Evolutionary conservation across 2,329 filamentous ascomycete species (phyloP), one percentile per base, ranked within the genome.

Genomic region (Arthrobotrys entomopaga): DNA sequence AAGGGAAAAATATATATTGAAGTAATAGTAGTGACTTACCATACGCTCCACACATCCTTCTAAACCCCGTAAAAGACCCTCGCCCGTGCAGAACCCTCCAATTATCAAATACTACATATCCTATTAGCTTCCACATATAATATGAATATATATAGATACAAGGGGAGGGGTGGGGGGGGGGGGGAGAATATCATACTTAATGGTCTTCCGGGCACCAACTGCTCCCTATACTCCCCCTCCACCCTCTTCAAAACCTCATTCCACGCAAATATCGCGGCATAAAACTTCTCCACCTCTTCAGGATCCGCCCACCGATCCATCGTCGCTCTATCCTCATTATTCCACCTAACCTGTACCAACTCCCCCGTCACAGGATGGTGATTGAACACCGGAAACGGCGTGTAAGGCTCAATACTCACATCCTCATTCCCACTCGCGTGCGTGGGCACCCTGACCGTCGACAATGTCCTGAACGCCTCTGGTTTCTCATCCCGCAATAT

Each of bases 1-100:
- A 10, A n/a, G 3, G 15, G 7, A 46, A 13, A 59, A 6, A 53
- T 4, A 46, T 46, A 4, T 6, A 46, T 5, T 10, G 2, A 46
- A n/a, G 13, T 15, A 13, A 22, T 13, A 19, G 13, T 15, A 13
- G n/a, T 13, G 16, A 87, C 90, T 85, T 83, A 93, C 92, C 90
- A 79, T 98, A 98, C 8, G 87, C 94, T 72, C 95, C 95, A 81
- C 93, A 97, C 79, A 99, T 91, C 77, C 93, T 88, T 77, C 95
- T 85, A 79, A 90, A 88, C 0, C 95, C 95, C 4, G 89, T 90
- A 79, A 98, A 99, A 0, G 87, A 87, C 59, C 89, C 89, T 78
- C 95, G 85, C 0, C 94, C 95, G 81, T 99, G 95, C 78, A 98
- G 83, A 38, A 97, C 90, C 71, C 95, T 87, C 93, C 94, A 97